Conservation (phyloP, 768 basidiomycete genomes). For the Leccinum longicurvipes region DNA sequence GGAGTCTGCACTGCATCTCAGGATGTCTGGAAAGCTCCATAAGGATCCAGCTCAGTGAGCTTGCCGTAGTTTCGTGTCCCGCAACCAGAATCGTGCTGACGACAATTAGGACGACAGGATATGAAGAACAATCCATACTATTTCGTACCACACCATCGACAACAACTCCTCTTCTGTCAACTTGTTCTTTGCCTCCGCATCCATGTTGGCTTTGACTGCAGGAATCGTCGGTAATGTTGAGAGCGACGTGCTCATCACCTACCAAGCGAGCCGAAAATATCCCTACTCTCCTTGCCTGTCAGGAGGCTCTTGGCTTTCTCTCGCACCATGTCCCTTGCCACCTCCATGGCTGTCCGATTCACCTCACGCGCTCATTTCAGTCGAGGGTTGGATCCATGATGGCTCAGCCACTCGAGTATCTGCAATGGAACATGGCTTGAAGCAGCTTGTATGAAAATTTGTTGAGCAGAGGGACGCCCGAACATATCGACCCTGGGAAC, state of each 20-base stretch:
- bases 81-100: slow-evolving; percentile 44
- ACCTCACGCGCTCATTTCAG: slow-evolving; percentile 14
- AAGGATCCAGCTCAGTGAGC: slow-evolving; percentile 56
- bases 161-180: slow-evolving; percentile 17
- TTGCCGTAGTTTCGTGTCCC: slow-evolving; percentile 63
- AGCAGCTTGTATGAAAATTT: slow-evolving; percentile 12
- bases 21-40: slow-evolving; percentile 59
- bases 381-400: slow-evolving; percentile 24
- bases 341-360: neutral
- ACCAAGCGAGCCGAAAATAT: slow-evolving; percentile 38
- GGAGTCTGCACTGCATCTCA: slow-evolving; percentile 55
- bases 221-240: neutral
- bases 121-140: neutral
- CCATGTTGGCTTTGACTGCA: slow-evolving; percentile 30
- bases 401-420: slow-evolving; percentile 33
- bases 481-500: slow-evolving; percentile 16
- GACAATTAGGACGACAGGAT: neutral
- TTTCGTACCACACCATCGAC: slow-evolving; percentile 16
- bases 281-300: slow-evolving; percentile 12
- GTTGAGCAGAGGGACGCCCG: slow-evolving; percentile 11
- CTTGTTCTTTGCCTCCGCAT: slow-evolving; percentile 21
- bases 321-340: slow-evolving; percentile 14
- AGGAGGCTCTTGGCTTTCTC: slow-evolving; percentile 16
- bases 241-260: neutral
- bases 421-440: slow-evolving; percentile 12